Percentiles rank a stretch among this genome's conserved stretches.
Evolutionary conservation across 1,139 yeast species (phyloP).

Genomic region (Kodamaea ohmeri): DNA sequence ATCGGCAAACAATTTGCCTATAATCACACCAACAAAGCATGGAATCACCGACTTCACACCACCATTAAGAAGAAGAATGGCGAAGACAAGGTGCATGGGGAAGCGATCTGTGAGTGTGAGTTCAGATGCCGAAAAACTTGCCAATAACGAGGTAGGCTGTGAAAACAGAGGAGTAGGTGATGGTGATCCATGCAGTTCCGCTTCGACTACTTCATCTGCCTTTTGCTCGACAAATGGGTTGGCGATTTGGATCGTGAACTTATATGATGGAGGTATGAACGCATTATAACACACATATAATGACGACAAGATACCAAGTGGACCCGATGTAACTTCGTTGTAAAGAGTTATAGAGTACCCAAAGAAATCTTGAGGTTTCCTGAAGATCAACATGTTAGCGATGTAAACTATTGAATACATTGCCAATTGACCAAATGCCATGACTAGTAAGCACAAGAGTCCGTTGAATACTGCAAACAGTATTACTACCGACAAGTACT

Average conservation of each 20-base stretch:
- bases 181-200: not conserved
- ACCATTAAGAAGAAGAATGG: slow-evolving; percentile 52
- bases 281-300: slow-evolving; percentile 56
- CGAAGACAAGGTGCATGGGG: slow-evolving; percentile 50
- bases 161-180: not conserved
- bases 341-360: slow-evolving; percentile 29
- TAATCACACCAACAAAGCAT: slow-evolving; percentile 52
- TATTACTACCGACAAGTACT: slow-evolving; percentile 43
- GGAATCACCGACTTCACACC: slow-evolving; percentile 52
- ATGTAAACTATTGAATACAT: slow-evolving; percentile 31
- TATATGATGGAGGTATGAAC: slow-evolving; percentile 59
- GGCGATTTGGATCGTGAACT: slow-evolving; percentile 47
- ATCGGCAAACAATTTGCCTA: slow-evolving; percentile 55
- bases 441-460: slow-evolving; percentile 29
- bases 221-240: slow-evolving; percentile 19
- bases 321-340: slow-evolving; percentile 53
- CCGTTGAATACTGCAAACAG: slow-evolving; percentile 37
- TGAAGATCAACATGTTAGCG: slow-evolving; percentile 12
- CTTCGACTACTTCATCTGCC: not conserved
- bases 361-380: slow-evolving; percentile 5
- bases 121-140: slow-evolving; percentile 19
- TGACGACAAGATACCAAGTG: slow-evolving; percentile 60
- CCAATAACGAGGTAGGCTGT: not conserved
- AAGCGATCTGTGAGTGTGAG: slow-evolving; percentile 55
- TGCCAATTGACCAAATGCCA: slow-evolving; percentile 39